Percentiles rank a stretch among this genome's conserved stretches.
phyloP scores from a whole-genome alignment of 2,329 filamentous ascomycete genomes.

The Eurotiales sp. region DNA sequence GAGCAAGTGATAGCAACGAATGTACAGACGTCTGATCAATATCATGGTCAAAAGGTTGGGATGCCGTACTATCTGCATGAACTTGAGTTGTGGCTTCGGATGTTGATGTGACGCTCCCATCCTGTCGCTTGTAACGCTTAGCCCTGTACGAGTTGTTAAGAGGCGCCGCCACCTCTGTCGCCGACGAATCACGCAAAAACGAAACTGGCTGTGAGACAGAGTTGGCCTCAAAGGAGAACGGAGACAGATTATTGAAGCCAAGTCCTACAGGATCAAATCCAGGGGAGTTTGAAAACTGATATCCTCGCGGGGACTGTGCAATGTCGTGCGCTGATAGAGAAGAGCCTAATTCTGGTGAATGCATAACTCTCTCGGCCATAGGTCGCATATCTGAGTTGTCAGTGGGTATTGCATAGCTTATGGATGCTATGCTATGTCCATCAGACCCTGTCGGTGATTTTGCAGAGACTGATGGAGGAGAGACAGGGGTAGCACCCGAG shows the following conservation, averaged over 20 bases:
- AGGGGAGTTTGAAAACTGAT: not conserved
- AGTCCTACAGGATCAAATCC: not conserved
- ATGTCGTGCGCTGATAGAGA: conserved; percentile 4
- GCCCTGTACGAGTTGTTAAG: not conserved
- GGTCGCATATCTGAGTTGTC: not conserved
- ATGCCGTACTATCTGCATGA: not conserved
- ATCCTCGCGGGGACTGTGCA: not conserved
- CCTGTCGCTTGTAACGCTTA: conserved; percentile 7
- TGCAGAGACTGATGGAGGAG: conserved; percentile 4
- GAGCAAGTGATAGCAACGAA: not conserved
- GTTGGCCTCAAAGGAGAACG: conserved; percentile 29
- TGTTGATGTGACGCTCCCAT: not conserved
- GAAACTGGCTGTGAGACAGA: conserved; percentile 34
- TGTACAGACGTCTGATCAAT: not conserved
- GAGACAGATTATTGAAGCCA: conserved; percentile 21
- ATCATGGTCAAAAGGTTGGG: not conserved
- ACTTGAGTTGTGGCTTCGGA: not conserved
- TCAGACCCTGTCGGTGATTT: conserved; percentile 7
- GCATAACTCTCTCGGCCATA: not conserved
- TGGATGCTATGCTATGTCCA: not conserved
- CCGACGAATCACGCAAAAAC: conserved; percentile 29
- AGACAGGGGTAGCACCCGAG: conserved; percentile 4
- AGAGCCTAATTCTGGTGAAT: not conserved
- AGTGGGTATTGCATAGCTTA: not conserved
- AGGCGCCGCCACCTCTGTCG: conserved; percentile 31